A percentile compares a stretch with the other conserved stretches of the same genome.
Evolutionary conservation across 257 asterid genomes (phyloP).

Genomic region (Anisodus acutangulus): DNA sequence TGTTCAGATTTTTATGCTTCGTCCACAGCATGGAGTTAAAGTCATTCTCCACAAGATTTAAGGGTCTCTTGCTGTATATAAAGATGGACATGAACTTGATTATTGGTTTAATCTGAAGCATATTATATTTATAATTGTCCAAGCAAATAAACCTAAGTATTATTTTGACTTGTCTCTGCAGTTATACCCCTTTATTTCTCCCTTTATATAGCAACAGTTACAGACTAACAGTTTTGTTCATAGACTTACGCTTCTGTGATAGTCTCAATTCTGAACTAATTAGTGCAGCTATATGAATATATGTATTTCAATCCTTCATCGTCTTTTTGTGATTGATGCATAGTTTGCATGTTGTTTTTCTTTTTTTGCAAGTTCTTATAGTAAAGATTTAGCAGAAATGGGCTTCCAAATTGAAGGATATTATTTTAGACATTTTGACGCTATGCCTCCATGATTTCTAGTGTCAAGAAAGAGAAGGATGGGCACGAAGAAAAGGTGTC

Average conservation of each 20-base stretch:
- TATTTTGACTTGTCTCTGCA: neutral
- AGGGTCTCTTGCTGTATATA: neutral
- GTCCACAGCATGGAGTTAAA: slow-evolving; percentile 64
- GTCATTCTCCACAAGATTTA: slow-evolving; percentile 52
- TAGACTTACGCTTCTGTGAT: too few species aligned
- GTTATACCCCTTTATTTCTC: neutral
- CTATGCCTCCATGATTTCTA: neutral
- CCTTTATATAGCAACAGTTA: too few species aligned
- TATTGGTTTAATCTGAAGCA: neutral
- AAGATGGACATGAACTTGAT: neutral
- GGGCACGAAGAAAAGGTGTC: neutral
- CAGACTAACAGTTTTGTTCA: too few species aligned
- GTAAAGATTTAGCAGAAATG: too few species aligned
- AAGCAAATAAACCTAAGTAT: neutral
- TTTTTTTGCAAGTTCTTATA: too few species aligned
- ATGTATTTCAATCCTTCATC: too few species aligned
- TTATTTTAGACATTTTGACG: neutral
- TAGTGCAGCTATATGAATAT: too few species aligned
- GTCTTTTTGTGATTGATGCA: too few species aligned
- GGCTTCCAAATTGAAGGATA: too few species aligned
- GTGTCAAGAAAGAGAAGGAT: neutral
- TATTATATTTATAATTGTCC: neutral
- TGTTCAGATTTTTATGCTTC: slow-evolving; percentile 54
- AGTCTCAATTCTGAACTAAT: too few species aligned
- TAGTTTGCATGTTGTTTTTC: too few species aligned